A percentile compares a stretch with the other conserved stretches of the same genome.
phyloP scores from a whole-genome alignment of 139 green algal species.

The Asterochloris sp. region DNA sequence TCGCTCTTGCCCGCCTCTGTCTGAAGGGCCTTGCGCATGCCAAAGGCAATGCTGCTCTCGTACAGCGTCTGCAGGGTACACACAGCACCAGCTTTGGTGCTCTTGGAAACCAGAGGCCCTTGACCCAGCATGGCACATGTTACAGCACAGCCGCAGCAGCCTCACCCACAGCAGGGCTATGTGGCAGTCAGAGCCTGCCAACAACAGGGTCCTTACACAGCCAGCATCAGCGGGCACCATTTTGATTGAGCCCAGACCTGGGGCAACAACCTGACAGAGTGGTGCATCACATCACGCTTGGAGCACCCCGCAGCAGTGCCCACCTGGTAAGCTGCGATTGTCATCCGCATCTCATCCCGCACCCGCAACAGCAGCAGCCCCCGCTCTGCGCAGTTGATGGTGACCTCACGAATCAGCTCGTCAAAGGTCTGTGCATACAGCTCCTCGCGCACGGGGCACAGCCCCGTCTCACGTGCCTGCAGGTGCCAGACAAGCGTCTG shows the following conservation, averaged over 20 bases:
- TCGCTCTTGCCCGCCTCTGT: slow-evolving; percentile 82
- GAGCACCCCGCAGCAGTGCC: neutral
- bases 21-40: slow-evolving; percentile 82
- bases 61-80: slow-evolving; percentile 78
- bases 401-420: slow-evolving; percentile 77
- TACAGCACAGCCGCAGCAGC: too few species aligned
- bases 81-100: neutral
- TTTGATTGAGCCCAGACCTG: too few species aligned
- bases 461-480: slow-evolving; percentile 82
- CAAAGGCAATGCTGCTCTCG: slow-evolving; percentile 80
- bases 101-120: neutral
- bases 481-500: neutral
- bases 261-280: too few species aligned
- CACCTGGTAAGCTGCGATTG: slow-evolving; percentile 74
- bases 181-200: too few species aligned
- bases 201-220: too few species aligned
- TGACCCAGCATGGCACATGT: too few species aligned
- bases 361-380: slow-evolving; percentile 79
- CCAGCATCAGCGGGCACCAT: too few species aligned
- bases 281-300: neutral
- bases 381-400: slow-evolving; percentile 84
- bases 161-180: too few species aligned
- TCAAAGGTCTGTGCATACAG: slow-evolving; percentile 86
- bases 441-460: slow-evolving; percentile 87
- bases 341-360: slow-evolving; percentile 85